These are phyloP conservation scores for Brassica cretica DNA, from an alignment of 345 rosid genomes.

Conservation along the genomic window DNA sequence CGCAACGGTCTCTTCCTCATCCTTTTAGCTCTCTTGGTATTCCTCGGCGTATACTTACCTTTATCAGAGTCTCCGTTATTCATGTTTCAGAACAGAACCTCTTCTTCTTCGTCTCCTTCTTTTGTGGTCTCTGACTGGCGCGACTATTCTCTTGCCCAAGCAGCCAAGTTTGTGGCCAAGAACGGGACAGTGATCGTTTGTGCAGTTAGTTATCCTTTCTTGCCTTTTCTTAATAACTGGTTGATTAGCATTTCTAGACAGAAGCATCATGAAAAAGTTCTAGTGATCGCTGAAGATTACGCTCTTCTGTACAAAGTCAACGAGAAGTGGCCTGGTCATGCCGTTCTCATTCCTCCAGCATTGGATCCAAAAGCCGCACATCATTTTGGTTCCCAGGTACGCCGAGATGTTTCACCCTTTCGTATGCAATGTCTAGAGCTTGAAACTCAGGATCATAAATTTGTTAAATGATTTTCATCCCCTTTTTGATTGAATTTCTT, in stretches of 20 bases:
- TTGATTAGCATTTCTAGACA: slow-evolving; percentile 72
- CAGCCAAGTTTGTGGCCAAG: slow-evolving; percentile 15
- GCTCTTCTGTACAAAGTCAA: slow-evolving; percentile 71
- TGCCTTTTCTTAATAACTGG: slow-evolving; percentile 83
- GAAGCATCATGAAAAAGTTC: slow-evolving; percentile 70
- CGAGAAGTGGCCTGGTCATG: slow-evolving; percentile 88
- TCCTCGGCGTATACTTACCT: slow-evolving; percentile 14
- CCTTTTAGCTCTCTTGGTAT: slow-evolving; percentile 10
- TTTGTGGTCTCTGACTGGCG: slow-evolving; percentile 51
- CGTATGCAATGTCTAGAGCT: neutral
- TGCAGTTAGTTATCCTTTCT: slow-evolving; percentile 53
- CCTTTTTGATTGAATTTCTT: neutral
- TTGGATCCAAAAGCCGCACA: slow-evolving; percentile 70
- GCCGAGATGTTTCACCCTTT: neutral
- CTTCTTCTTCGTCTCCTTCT: slow-evolving; percentile 30
- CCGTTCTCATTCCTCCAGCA: slow-evolving; percentile 82
- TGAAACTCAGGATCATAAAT: neutral
- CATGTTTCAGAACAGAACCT: slow-evolving; percentile 40
- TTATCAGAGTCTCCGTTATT: slow-evolving; percentile 45
- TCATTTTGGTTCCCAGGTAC: slow-evolving; percentile 81
- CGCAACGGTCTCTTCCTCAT: slow-evolving; percentile 8
- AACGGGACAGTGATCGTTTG: slow-evolving; percentile 15
- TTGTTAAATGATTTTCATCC: neutral
- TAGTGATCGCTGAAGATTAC: slow-evolving; percentile 88
- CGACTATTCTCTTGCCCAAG: slow-evolving; percentile 47